These are phyloP conservation scores for Beauveria brongniartii DNA, from an alignment of 2,329 filamentous ascomycete species.

Conservation along the genomic window DNA sequence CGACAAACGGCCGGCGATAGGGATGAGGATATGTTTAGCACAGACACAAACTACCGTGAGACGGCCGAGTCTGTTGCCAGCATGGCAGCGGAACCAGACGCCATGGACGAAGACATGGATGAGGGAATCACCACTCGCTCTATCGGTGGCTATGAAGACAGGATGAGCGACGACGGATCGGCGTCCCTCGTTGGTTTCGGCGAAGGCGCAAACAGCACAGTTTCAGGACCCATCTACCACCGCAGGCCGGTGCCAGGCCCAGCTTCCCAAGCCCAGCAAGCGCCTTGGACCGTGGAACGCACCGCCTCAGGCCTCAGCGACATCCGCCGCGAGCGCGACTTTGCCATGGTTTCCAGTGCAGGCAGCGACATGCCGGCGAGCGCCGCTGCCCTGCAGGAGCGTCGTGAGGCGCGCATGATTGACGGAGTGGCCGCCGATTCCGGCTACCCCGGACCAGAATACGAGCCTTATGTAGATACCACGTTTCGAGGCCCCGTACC, in stretches of 20 bases:
- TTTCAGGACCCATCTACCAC: constrained; percentile 68
- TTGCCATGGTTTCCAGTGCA: constrained; percentile 17
- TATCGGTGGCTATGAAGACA: constrained; percentile 51
- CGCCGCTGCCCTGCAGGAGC: constrained; percentile 40
- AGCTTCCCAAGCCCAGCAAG: constrained; percentile 27
- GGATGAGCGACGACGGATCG: constrained; percentile 77
- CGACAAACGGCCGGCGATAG: constrained; percentile 45
- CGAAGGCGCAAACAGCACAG: constrained; percentile 79
- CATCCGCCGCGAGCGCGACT: constrained; percentile 22
- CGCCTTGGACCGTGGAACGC: constrained; percentile 38
- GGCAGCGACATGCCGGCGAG: constrained; percentile 35
- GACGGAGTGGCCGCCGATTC: constrained; percentile 57
- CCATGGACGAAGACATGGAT: constrained; percentile 49
- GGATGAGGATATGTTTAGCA: constrained; percentile 64
- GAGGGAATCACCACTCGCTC: constrained; percentile 33
- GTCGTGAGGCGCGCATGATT: constrained; percentile 55
- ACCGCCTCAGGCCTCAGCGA: constrained; percentile 44
- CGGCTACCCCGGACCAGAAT: constrained; percentile 38
- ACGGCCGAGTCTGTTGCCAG: constrained; percentile 54
- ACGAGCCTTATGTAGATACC: constrained; percentile 55
- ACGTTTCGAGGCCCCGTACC: constrained; percentile 51
- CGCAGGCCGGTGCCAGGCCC: constrained; percentile 36
- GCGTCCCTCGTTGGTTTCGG: constrained; percentile 86
- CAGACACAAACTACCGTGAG: constrained; percentile 51
- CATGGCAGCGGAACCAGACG: constrained; percentile 32